Percentiles rank a stretch among this genome's conserved stretches.
phyloP scores from a whole-genome alignment of 305 asterid genomes.

The Petunia hybrid region DNA sequence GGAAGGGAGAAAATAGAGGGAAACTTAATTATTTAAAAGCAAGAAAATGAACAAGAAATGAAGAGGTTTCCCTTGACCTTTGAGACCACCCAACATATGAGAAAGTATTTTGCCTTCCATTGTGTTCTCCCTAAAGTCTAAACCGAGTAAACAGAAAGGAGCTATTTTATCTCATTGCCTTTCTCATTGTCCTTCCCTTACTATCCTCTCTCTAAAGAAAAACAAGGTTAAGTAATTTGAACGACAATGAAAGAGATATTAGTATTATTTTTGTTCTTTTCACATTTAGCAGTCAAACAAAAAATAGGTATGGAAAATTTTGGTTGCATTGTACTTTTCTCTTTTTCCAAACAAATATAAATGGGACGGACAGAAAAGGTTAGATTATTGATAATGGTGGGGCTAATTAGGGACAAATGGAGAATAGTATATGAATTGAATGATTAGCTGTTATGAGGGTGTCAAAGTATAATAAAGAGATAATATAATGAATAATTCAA shows the following conservation, averaged over 20 bases:
- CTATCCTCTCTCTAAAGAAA: background rate
- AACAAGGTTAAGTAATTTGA: background rate
- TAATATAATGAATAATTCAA: too few relatives aligned
- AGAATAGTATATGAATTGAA: background rate
- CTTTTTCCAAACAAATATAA: background rate
- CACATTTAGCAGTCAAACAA: background rate
- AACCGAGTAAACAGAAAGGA: background rate
- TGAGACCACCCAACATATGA: background rate
- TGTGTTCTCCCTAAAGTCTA: background rate
- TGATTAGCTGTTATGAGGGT: slow-evolving; percentile 24
- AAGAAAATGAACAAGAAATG: too few relatives aligned
- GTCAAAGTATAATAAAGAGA: background rate
- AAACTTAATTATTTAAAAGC: too few relatives aligned
- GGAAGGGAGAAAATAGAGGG: too few relatives aligned
- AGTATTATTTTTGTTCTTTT: background rate
- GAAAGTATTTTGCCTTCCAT: background rate
- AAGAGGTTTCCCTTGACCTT: background rate
- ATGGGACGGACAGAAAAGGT: background rate
- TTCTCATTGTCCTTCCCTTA: background rate
- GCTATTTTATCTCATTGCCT: background rate
- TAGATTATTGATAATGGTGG: slow-evolving; percentile 19
- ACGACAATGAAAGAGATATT: background rate
- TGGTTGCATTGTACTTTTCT: background rate
- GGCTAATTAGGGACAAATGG: background rate
- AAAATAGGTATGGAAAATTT: background rate